phyloP scores from a whole-genome alignment of 2,329 filamentous ascomycete genomes.

The Aspergillus intermedius region DNA sequence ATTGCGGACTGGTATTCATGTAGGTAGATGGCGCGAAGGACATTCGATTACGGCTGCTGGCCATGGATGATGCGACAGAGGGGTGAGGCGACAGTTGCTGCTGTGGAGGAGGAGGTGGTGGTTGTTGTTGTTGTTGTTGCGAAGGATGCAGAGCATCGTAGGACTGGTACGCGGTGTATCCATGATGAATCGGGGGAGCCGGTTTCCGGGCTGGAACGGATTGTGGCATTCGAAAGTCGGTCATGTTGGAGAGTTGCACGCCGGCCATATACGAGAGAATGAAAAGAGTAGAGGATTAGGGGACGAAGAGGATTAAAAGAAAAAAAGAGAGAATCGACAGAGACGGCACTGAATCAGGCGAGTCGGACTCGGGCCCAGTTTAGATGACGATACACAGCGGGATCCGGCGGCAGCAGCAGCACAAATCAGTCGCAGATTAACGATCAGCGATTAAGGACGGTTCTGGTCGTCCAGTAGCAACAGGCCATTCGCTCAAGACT shows the following conservation, averaged over 20 bases:
- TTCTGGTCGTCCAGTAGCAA: no score
- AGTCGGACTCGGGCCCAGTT: no score
- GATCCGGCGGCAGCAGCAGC: neutral
- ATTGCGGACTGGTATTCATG: slow-evolving; percentile 17
- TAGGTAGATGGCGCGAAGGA: slow-evolving; percentile 31
- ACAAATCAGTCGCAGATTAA: neutral
- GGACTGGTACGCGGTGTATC: slow-evolving; percentile 17
- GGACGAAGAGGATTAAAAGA: neutral
- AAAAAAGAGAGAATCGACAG: neutral
- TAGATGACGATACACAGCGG: neutral
- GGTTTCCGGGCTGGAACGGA: slow-evolving; percentile 29
- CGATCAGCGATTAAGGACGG: no score
- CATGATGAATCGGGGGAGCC: slow-evolving; percentile 16
- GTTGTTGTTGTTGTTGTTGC: neutral
- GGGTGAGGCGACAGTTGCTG: slow-evolving; percentile 22
- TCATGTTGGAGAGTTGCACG: slow-evolving; percentile 27
- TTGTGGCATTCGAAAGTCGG: slow-evolving; percentile 33
- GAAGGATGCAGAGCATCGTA: slow-evolving; percentile 14
- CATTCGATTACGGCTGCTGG: slow-evolving; percentile 34
- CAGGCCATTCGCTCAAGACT: no score
- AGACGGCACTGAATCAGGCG: neutral
- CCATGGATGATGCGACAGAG: slow-evolving; percentile 15
- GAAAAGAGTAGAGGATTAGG: neutral
- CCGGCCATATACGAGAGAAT: slow-evolving; percentile 19
- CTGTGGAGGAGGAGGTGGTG: slow-evolving; percentile 5